Conservation (phyloP, 1,284 basidiomycete species). For the Trametes versicolor region DNA sequence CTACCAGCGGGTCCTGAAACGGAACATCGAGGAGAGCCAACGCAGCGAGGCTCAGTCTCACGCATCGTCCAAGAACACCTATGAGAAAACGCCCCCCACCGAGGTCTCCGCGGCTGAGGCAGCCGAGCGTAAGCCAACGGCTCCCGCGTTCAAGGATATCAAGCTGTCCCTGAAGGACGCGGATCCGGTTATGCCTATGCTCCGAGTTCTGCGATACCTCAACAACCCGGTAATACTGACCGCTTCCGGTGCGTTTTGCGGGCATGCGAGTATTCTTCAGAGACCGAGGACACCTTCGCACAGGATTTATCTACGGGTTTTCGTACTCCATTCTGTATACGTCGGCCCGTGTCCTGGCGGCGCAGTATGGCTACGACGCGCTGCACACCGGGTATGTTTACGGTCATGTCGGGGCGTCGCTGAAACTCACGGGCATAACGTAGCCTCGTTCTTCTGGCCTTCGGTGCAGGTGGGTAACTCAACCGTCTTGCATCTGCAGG, state of each 20-base stretch:
- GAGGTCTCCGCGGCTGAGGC: background rate
- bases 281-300: background rate
- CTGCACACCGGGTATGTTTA: slow-evolving; percentile 65
- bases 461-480: slow-evolving; percentile 63
- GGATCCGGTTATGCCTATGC: slow-evolving; percentile 73
- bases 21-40: slow-evolving; percentile 16
- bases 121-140: background rate
- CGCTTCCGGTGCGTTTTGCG: slow-evolving; percentile 67
- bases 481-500: background rate
- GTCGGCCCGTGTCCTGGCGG: slow-evolving; percentile 70
- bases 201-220: slow-evolving; percentile 61
- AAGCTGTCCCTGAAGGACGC: slow-evolving; percentile 73
- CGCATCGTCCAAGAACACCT: background rate
- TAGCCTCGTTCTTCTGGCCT: slow-evolving; percentile 71
- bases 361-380: slow-evolving; percentile 73
- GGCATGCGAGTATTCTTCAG: background rate
- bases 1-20: slow-evolving; percentile 69
- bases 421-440: background rate
- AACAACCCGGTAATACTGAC: slow-evolving; percentile 75
- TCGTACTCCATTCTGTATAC: slow-evolving; percentile 78
- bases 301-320: slow-evolving; percentile 72
- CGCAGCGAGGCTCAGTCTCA: slow-evolving; percentile 1
- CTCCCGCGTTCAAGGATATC: slow-evolving; percentile 46
- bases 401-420: no score
- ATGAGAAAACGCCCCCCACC: background rate